Evolutionary conservation across 2,329 filamentous ascomycete genomes (phyloP), one percentile per base, ranked within the genome.

Genomic region (Aspergillaceae sp.): DNA sequence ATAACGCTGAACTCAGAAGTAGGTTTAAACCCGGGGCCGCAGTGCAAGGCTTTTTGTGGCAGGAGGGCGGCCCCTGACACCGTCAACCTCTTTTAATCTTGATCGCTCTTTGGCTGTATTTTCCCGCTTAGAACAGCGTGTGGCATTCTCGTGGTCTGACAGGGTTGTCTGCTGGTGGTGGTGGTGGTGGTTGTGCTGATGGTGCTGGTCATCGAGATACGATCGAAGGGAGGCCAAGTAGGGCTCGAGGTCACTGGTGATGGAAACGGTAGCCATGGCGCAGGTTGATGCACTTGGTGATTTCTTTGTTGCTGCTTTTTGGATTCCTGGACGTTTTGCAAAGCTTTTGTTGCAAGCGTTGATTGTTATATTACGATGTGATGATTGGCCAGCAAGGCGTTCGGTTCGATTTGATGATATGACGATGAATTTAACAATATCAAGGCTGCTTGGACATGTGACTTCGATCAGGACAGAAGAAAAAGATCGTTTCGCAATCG

Each of bases 151-250:
- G 8, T 51, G 11, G 26, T 28, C 36, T 26, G 19, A 19, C 19
- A 19, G 19, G 19, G 19, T 19, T 19, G 19, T 19, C 19, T 19
- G 19, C 19, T 19, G 19, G 1, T 19, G 19, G 1, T 19, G 19
- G 1, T 19, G 19, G 1, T 19, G 19, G 19, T 19, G 19, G 19
- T 19, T 19, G 19, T 19, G 19, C 19, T 19, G 19, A 19, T 19
- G 19, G 19, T 49, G 36, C 33, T 40, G 45, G 42, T 42, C 46
- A 9, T 47, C 51, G 29, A 63, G 53, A 46, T 58, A 63, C 35
- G 50, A 51, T 40, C 56, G 59, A 10, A 63, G 56, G 2, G 59
- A 63, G 29, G 57, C 56, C 37, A 64, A 44, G 38, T 63, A 64
- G 29, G 56, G 51, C 46, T 63, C 54, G 19, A 63, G 43, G 10